These are phyloP conservation scores for Herpetomonas tarakana DNA, from an alignment of 208 protist species.

Conservation along the genomic window DNA sequence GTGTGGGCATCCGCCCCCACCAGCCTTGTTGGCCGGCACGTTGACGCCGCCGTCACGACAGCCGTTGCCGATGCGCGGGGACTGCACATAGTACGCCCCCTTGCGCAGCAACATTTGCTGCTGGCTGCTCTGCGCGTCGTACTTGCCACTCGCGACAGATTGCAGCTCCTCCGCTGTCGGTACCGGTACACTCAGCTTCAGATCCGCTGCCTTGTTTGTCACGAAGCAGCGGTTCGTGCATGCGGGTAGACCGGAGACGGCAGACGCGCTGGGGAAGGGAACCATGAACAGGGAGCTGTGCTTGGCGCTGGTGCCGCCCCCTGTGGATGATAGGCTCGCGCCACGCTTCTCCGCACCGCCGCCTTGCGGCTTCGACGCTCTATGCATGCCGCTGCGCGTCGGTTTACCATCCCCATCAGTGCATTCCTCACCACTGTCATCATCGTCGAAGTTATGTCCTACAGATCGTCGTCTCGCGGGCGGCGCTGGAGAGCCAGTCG, in stretches of 20 bases:
- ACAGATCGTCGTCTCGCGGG: too few relatives aligned
- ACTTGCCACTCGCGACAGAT: constrained; percentile 27
- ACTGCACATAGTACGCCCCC: constrained; percentile 64
- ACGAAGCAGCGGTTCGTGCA: constrained; percentile 62
- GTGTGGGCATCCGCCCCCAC: constrained; percentile 60
- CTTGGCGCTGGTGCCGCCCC: constrained; percentile 1
- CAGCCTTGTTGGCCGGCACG: constrained; percentile 4
- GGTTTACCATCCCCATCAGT: too few relatives aligned
- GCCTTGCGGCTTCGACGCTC: too few relatives aligned
- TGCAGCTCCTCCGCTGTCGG: constrained; percentile 39
- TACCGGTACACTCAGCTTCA: not conserved
- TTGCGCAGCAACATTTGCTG: constrained; percentile 31
- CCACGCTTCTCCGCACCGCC: too few relatives aligned
- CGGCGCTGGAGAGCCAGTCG: too few relatives aligned
- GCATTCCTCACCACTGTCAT: too few relatives aligned
- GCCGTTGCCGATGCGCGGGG: constrained; percentile 59
- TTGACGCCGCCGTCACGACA: constrained; percentile 42
- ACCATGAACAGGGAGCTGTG: constrained; percentile 31
- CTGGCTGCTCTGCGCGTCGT: constrained; percentile 10
- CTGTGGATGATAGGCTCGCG: not conserved
- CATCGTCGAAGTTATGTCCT: too few relatives aligned
- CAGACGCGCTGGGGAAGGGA: constrained; percentile 52
- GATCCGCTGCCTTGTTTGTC: constrained; percentile 38
- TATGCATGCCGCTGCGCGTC: too few relatives aligned
- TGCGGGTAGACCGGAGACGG: constrained; percentile 14